These are phyloP conservation scores for Scedosporium aurantiacum DNA, from an alignment of 2,329 filamentous ascomycete species.

Conservation along the genomic window DNA sequence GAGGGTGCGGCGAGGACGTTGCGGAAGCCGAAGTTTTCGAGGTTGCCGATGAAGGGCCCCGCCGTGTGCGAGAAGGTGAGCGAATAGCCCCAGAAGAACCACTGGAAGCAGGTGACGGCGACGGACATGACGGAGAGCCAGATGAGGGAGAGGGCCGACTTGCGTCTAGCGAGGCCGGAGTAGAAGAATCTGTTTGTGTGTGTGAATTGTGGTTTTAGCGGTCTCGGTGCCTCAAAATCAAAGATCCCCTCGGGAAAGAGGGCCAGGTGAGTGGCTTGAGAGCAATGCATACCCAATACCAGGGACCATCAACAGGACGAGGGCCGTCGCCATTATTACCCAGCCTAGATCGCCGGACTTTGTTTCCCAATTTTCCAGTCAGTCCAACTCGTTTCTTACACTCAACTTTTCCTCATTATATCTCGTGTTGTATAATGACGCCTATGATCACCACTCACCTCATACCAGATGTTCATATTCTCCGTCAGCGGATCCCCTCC, in stretches of 20 bases:
- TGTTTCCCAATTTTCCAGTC: background rate
- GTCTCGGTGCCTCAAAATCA: too few relatives aligned
- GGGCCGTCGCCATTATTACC: conserved; percentile 70
- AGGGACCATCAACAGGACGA: conserved; percentile 87
- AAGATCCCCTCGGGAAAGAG: too few relatives aligned
- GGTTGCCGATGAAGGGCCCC: conserved; percentile 64
- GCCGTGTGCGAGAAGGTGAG: conserved; percentile 71
- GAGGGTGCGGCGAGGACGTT: conserved; percentile 66
- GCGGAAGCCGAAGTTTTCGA: conserved; percentile 69
- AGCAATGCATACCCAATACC: conserved; percentile 54
- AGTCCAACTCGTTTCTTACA: background rate
- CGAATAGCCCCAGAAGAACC: conserved; percentile 91
- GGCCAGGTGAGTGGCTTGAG: too few relatives aligned
- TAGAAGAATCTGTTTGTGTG: conserved; percentile 82
- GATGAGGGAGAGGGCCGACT: conserved; percentile 80
- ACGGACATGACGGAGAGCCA: conserved; percentile 85
- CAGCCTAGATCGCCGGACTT: conserved; percentile 75
- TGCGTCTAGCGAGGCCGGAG: conserved; percentile 76
- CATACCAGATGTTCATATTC: conserved; percentile 69
- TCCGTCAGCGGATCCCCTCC: conserved; percentile 58
- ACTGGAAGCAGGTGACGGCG: conserved; percentile 77
- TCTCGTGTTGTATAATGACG: too few relatives aligned
- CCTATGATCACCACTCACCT: conserved; percentile 34
- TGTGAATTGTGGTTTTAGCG: too few relatives aligned
- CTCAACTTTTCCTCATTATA: background rate